Base-by-base conservation (phyloP, 345 rosid species). In the Melastoma malabathricum region DNA sequence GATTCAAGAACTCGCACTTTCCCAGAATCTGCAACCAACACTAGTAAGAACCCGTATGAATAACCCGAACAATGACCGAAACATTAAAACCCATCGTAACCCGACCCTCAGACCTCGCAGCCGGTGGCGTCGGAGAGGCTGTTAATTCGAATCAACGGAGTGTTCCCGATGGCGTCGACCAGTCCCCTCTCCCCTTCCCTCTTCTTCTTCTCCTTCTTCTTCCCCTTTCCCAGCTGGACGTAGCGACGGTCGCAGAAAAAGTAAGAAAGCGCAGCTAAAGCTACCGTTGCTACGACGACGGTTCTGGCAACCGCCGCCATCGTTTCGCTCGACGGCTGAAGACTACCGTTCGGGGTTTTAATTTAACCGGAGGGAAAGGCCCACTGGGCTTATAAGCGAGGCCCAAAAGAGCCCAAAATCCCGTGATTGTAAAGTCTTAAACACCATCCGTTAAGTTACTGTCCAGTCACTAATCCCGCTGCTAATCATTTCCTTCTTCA, bases 101-200 rank as follows among this genome's bases (percentile, higher is more conserved):
- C 17, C 56, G 56, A 51, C 20, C 16, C n/a, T 51, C 59, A 59
- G 10, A 92, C 97, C 69, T 92, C 94, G 62, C 95, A 92, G 22
- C 97, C 97, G 5, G 95, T 87, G 64, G 90, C 95, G 6, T 87
- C 79, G 12, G 97, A 87, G 64, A 92, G 88, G 70, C 98, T 84
- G 60, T 77, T 77, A 66, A 92, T 82, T 43, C 94, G 85, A 63
- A 87, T 84, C 77, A 92, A 62, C 46, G 90, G 95, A 54, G 98
- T 82, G 64, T 79, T 79, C 0, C 98, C 98, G 62, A 92, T 52
- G 41, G 95, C 88, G 48, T 59, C 83, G 10, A 84, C 50, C 15
- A 87, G 56, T 16, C 98, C 97, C 16, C 57, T 68, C 65, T 72
- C 64, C 23, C 47, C 44, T 12, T 52, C 61, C 53, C 52, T 29